These are phyloP conservation scores for Symbiotaphrina buchneri DNA, from an alignment of 495 filamentous ascomycete species.

Conservation along the genomic window DNA sequence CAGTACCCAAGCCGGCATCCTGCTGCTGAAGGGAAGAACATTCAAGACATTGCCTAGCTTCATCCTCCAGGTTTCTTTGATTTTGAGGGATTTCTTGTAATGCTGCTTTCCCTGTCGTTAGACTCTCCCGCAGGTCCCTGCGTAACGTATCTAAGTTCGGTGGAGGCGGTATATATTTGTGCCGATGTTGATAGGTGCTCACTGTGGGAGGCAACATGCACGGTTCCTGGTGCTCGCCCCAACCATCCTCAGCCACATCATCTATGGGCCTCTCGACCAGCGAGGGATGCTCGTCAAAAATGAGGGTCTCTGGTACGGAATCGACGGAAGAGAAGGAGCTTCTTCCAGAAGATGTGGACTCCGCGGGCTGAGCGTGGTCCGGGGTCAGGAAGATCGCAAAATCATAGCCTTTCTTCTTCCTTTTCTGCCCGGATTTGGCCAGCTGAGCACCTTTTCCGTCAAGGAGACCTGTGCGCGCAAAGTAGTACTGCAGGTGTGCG, in stretches of 20 bases:
- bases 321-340: constrained; percentile 15
- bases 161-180: constrained; percentile 67
- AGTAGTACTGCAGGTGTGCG: constrained; percentile 94
- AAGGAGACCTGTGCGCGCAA: constrained; percentile 77
- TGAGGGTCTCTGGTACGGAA: no score
- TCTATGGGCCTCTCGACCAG: constrained; percentile 30
- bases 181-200: constrained; percentile 81
- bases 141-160: constrained; percentile 62
- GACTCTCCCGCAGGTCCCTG: constrained; percentile 41
- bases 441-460: constrained; percentile 84
- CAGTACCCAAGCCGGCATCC: no score
- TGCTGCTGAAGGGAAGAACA: constrained; percentile 5
- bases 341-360: constrained; percentile 14
- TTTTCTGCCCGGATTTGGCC: constrained; percentile 26
- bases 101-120: constrained; percentile 40
- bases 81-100: no score
- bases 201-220: constrained; percentile 85
- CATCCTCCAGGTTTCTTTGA: no score
- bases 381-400: constrained; percentile 1
- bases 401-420: constrained; percentile 28
- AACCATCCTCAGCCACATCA: constrained; percentile 26
- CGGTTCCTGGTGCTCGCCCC: constrained; percentile 33
- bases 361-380: constrained; percentile 2
- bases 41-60: no score
- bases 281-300: constrained; percentile 5